These are phyloP conservation scores for Boletus semigastroideus DNA, from an alignment of 1,284 basidiomycete genomes.

Conservation along the genomic window DNA sequence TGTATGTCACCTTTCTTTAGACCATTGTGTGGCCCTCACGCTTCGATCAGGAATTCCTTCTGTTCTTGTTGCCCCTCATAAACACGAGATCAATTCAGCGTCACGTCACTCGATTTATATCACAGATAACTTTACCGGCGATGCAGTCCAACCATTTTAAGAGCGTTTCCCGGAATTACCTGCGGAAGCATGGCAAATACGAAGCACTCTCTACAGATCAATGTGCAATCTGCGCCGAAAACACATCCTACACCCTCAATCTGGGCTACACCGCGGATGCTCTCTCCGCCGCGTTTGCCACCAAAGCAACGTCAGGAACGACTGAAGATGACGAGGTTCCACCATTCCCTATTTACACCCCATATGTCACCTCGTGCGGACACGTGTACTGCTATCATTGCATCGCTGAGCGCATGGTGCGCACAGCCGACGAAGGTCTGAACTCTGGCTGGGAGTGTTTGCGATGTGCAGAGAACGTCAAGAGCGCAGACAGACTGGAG, in stretches of 20 bases:
- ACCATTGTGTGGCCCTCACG: background rate
- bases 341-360: slow-evolving; percentile 62
- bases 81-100: slow-evolving; percentile 65
- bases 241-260: slow-evolving; percentile 60
- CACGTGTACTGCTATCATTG: slow-evolving; percentile 90
- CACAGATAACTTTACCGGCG: slow-evolving; percentile 33
- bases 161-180: slow-evolving; percentile 7
- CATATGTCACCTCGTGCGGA: slow-evolving; percentile 75
- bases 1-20: slow-evolving; percentile 44
- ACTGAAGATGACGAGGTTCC: slow-evolving; percentile 35
- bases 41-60: slow-evolving; percentile 80
- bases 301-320: slow-evolving; percentile 6
- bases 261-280: slow-evolving; percentile 52
- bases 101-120: slow-evolving; percentile 47
- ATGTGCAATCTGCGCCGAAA: slow-evolving; percentile 80
- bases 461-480: slow-evolving; percentile 65
- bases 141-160: slow-evolving; percentile 11
- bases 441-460: slow-evolving; percentile 78
- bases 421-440: slow-evolving; percentile 61
- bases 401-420: slow-evolving; percentile 77
- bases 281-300: slow-evolving; percentile 39
- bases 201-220: slow-evolving; percentile 62
- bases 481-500: slow-evolving; percentile 51
- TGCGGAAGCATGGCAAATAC: slow-evolving; percentile 55
- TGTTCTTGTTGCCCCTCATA: slow-evolving; percentile 89